Base-by-base conservation (phyloP, 352 stramenopile species). In the Phytophthora capsici region DNA sequence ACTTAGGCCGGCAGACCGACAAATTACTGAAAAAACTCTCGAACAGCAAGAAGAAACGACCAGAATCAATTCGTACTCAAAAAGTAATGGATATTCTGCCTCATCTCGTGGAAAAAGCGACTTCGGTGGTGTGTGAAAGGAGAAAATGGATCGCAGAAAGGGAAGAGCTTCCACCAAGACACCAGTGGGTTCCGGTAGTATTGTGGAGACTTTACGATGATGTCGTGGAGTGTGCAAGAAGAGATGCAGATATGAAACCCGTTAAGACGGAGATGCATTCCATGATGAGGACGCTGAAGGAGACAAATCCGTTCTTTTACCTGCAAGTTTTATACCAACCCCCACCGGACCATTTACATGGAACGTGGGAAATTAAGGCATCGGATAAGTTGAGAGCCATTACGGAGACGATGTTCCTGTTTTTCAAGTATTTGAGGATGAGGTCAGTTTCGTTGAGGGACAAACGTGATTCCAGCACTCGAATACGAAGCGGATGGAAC, bases 321-420 rank as follows among this genome's bases (percentile, higher is more conserved):
- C 25, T 86, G 17, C 75, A 82, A 61, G 57, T 78, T 9, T n/a
- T 83, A 22, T 83, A 83, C 37, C 74, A 69, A 12, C 69, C 73
- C n/a, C 73, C 74, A 2, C 62, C 74, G 5, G 12, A 17, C 6
- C 28, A 70, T 69, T 26, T 50, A 7, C 22, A 65, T 13, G 14
- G 23, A 2, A 16, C 51, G 9, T 78, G 56, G 68, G 50, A 67
- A 4, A 38, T 80, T 2, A 10, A n/a, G 5, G 65, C 65, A 36
- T 75, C 46, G n/a, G 51, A 62, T 3, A 53, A 61, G 6, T 30
- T 84, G 23, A 48, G 16, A 25, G 37, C 30, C 0, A 71, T 84
- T 9, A 36, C 66, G 2, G 37, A 47, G 3, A 69, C 36, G 25
- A 75, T 86, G 48, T 22, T 23, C 9, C 59, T 58, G 19, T 64